phyloP scores from a whole-genome alignment of 2,329 filamentous ascomycete genomes.

The Curvularia eragrostidis region DNA sequence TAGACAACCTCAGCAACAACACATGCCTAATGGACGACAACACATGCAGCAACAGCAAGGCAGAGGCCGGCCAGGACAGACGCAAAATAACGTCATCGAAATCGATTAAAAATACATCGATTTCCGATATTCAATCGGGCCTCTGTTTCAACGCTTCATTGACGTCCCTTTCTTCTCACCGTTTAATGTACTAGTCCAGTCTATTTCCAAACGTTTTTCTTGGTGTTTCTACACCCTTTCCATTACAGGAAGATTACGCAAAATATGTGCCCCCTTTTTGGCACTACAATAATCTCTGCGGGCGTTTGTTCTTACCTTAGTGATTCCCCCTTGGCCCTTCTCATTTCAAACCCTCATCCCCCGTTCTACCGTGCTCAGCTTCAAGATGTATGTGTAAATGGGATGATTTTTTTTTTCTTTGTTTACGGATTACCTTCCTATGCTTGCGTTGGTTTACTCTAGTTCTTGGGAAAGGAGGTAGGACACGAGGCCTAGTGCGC shows the following conservation, averaged over 20 bases:
- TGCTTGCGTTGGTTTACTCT: background rate
- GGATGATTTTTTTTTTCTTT: background rate
- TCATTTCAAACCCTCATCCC: no score
- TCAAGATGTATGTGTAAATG: background rate
- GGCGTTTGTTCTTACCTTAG: background rate
- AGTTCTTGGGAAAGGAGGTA: no score
- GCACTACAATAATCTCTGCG: background rate
- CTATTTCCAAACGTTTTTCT: background rate
- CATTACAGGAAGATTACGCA: background rate
- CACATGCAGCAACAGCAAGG: conserved; percentile 17
- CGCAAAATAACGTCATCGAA: conserved; percentile 30
- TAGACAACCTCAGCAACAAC: conserved; percentile 13
- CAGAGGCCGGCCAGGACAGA: conserved; percentile 16
- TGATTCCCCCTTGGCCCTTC: background rate
- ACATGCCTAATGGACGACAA: conserved; percentile 11
- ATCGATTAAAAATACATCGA: conserved; percentile 25
- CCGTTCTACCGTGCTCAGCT: no score
- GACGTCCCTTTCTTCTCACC: background rate
- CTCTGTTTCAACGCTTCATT: background rate
- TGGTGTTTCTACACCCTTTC: background rate
- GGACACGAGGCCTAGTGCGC: no score
- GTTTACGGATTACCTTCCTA: background rate
- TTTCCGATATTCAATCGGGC: background rate
- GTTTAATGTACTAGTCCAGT: background rate
- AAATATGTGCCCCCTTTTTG: background rate